These are phyloP conservation scores for Alternaria sp. DNA, from an alignment of 2,329 filamentous ascomycete species.

Conservation along the genomic window DNA sequence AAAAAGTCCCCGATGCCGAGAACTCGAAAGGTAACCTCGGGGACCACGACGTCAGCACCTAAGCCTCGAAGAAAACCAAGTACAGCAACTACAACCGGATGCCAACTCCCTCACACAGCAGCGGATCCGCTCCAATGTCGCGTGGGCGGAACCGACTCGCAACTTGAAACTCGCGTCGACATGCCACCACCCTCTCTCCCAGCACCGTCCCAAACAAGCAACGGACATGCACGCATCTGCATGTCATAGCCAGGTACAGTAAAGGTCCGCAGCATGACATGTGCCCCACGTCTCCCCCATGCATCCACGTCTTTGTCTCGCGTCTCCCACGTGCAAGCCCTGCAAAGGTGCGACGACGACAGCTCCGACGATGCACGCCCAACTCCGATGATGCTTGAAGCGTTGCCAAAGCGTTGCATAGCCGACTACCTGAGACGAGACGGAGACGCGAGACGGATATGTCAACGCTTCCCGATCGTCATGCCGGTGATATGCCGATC, in stretches of 20 bases:
- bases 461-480: neutral
- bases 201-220: neutral
- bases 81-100: neutral
- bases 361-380: neutral
- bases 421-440: neutral
- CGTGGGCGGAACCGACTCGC: neutral
- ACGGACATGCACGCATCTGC: neutral
- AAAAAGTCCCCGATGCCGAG: neutral
- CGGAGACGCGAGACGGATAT: neutral
- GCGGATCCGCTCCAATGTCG: neutral
- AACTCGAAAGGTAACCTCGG: neutral
- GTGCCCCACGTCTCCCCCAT: neutral
- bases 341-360: neutral
- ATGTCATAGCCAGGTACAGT: neutral
- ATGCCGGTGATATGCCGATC: constrained; percentile 8
- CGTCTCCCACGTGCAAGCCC: neutral
- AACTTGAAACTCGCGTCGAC: neutral
- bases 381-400: neutral
- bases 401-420: neutral
- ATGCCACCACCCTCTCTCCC: neutral
- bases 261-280: neutral
- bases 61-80: neutral
- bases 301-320: neutral
- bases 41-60: neutral
- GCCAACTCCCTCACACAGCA: neutral